These are phyloP conservation scores for Akanthomyces dipterigenus DNA, from an alignment of 2,329 filamentous ascomycete genomes.

Conservation along the genomic window DNA sequence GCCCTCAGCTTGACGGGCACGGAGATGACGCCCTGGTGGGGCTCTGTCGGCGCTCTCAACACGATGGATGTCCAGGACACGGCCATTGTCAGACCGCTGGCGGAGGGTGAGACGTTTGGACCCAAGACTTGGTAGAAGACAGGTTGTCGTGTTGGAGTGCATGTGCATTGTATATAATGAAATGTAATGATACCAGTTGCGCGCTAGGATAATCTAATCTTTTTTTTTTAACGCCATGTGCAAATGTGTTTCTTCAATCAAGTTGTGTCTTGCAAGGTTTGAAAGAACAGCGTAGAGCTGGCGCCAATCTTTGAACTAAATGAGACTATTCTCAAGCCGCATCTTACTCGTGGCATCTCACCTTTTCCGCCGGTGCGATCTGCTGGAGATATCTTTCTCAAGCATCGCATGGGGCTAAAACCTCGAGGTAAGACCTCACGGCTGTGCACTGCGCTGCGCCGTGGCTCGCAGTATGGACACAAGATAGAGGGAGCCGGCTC, in stretches of 20 bases:
- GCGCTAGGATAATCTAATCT: background rate
- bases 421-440: too few relatives aligned
- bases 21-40: conserved; percentile 41
- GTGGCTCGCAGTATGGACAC: too few relatives aligned
- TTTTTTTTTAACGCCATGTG: background rate
- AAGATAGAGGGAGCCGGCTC: too few relatives aligned
- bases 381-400: too few relatives aligned
- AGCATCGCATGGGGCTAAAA: too few relatives aligned
- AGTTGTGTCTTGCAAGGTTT: too few relatives aligned
- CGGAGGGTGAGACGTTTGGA: conserved; percentile 21
- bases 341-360: too few relatives aligned
- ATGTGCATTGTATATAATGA: background rate
- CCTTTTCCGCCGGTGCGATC: too few relatives aligned
- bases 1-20: conserved; percentile 36
- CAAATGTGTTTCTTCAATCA: background rate
- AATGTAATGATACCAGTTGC: background rate
- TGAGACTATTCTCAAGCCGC: too few relatives aligned
- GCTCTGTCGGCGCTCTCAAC: conserved; percentile 29
- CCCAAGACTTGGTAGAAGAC: conserved; percentile 18
- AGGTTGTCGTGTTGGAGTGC: background rate
- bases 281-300: too few relatives aligned
- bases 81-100: conserved; percentile 19
- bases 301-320: too few relatives aligned
- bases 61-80: conserved; percentile 22
- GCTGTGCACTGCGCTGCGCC: too few relatives aligned